Conservation (phyloP, 2,329 filamentous ascomycete genomes). For the Ophiocordyceps camponoti-saundersi region DNA sequence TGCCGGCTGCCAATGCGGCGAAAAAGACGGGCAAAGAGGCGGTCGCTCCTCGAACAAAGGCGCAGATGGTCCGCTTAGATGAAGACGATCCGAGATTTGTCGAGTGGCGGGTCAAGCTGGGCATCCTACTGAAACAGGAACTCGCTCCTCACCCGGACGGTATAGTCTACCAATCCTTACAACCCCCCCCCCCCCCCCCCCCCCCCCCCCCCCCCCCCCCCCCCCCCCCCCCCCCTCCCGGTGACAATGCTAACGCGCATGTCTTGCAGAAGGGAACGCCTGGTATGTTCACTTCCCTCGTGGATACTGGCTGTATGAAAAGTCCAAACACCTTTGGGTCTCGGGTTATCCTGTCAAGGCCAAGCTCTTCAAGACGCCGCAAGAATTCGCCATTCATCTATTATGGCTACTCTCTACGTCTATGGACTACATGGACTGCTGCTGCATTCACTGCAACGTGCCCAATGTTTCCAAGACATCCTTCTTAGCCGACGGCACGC, state of each 20-base stretch:
- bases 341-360: conserved; percentile 30
- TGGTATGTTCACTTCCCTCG: conserved; percentile 27
- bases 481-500: conserved; percentile 1
- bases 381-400: conserved; percentile 34
- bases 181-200: too few species aligned
- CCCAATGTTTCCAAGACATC: conserved; percentile 10
- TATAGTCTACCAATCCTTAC: conserved; percentile 2
- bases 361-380: conserved; percentile 33
- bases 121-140: conserved; percentile 27
- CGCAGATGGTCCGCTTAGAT: conserved; percentile 24
- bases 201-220: too few species aligned
- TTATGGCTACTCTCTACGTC: conserved; percentile 33
- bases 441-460: conserved; percentile 31
- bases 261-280: conserved; percentile 20
- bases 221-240: too few species aligned
- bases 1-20: conserved; percentile 10
- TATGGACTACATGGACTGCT: conserved; percentile 29
- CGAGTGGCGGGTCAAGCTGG: conserved; percentile 27
- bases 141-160: conserved; percentile 22
- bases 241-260: conserved; percentile 1
- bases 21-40: conserved; percentile 21
- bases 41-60: conserved; percentile 17
- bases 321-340: conserved; percentile 30
- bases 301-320: conserved; percentile 29
- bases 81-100: conserved; percentile 25